Base-by-base conservation (phyloP, 169 alveolate species). In the Plasmodium vivax region DNA sequence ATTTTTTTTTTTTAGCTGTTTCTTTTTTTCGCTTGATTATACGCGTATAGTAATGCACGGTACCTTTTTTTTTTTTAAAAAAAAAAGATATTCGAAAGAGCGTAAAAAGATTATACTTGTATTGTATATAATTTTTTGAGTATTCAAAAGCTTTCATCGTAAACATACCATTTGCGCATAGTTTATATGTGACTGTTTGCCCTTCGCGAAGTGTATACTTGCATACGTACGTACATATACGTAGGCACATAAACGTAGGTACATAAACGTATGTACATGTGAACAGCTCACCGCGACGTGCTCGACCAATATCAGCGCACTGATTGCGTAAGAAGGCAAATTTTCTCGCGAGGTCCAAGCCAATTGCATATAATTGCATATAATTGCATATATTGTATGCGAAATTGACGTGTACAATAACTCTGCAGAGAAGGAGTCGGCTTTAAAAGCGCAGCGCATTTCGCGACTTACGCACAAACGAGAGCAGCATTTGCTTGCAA, bases 191-290 rank as follows among this genome's bases (percentile, higher is more conserved):
- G 38, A 68, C n/a, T 30, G 16, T 23, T 68, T 19, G 43, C 62
- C 62, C 27, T 30, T 68, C 34, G 58, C 23, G 83, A n/a, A 75
- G 27, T 16, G 36, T 41, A 75, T 34, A 58, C 56, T 16, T 80
- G 85, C 6, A 80, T 80, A 80, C 27, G 32, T 34, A 38, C 73
- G 23, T 80, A 75, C 10, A 72, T n/a, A 79, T 79, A 77, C 36
- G 45, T 77, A 79, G 41, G 7, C 27, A 23, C 27, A 23, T 23
- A 23, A 23, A 23, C 58, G 34, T 80, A 80, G 43, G 54, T 47
- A 77, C 27, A 73, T 23, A 36, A 16, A 34, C 38, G 16, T 27
- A 36, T 74, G 23, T 51, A 51, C 62, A 14, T 51, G 62, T 51
- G 62, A 51, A 51, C 62, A 68, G 38, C 34, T 27, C 77, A n/a